phyloP scores from a whole-genome alignment of 2,329 filamentous ascomycete species.

The Pseudogymnoascus sp. region DNA sequence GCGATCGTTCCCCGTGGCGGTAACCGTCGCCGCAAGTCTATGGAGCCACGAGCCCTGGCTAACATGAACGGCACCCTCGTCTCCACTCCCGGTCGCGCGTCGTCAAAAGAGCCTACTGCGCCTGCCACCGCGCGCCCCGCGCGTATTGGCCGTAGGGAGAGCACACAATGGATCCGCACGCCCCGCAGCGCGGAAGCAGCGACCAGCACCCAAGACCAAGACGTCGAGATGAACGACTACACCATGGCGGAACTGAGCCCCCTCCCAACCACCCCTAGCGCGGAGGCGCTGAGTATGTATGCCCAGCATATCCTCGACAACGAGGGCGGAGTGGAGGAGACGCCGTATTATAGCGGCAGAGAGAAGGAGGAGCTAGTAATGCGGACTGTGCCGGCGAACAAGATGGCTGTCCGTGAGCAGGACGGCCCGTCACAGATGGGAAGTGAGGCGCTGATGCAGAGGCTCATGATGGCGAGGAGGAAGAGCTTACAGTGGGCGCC shows the following conservation, averaged over 20 bases:
- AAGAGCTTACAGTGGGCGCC: slow-evolving; percentile 74
- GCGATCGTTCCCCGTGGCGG: slow-evolving; percentile 60
- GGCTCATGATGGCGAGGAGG: slow-evolving; percentile 59
- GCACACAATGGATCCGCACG: slow-evolving; percentile 27
- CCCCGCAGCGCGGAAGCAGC: slow-evolving; percentile 14
- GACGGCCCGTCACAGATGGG: slow-evolving; percentile 37
- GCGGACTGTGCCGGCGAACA: slow-evolving; percentile 24
- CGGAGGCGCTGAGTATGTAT: slow-evolving; percentile 24
- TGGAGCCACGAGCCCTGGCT: slow-evolving; percentile 64
- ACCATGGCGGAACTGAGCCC: slow-evolving; percentile 23
- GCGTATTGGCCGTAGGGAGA: slow-evolving; percentile 21
- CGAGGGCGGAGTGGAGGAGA: slow-evolving; percentile 20
- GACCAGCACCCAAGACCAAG: slow-evolving; percentile 13
- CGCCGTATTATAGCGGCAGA: slow-evolving; percentile 2
- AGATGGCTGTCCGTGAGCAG: slow-evolving; percentile 11
- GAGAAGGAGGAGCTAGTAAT: slow-evolving; percentile 19
- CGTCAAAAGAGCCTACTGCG: slow-evolving; percentile 26
- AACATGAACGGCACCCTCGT: slow-evolving; percentile 60
- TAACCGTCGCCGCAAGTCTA: slow-evolving; percentile 65
- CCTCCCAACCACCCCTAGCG: slow-evolving; percentile 24
- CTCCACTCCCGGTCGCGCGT: slow-evolving; percentile 19
- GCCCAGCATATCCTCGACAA: slow-evolving; percentile 17
- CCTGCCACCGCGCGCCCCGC: slow-evolving; percentile 22
- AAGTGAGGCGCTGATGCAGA: slow-evolving; percentile 28
- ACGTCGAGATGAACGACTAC: slow-evolving; percentile 16